These are phyloP conservation scores for Trichosporon sp. DNA, from an alignment of 1,284 basidiomycete species.

Conservation along the genomic window DNA sequence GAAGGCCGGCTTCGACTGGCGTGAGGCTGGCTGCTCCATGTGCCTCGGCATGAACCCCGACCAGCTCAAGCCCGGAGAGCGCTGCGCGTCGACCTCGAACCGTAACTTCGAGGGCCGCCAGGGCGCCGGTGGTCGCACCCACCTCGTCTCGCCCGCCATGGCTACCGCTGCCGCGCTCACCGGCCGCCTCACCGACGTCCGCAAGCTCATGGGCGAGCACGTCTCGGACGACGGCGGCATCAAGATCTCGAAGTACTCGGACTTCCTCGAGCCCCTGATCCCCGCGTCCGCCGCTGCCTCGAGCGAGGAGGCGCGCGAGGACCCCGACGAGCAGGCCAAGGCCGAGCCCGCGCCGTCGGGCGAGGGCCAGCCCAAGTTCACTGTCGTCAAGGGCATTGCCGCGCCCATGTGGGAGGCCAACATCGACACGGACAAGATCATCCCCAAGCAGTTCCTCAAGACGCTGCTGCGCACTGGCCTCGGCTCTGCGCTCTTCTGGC, in stretches of 20 bases:
- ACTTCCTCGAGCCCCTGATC: conserved; percentile 72
- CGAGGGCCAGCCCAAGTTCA: conserved; percentile 67
- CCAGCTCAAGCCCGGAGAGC: conserved; percentile 80
- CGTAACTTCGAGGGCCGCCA: conserved; percentile 94
- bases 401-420: conserved; percentile 89
- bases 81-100: conserved; percentile 94
- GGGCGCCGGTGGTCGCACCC: conserved; percentile 86
- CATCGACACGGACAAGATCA: conserved; percentile 96
- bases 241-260: conserved; percentile 64
- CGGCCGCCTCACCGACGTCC: conserved; percentile 81
- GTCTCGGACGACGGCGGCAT: conserved; percentile 53
- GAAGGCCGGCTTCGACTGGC: conserved; percentile 94
- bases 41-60: conserved; percentile 98
- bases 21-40: conserved; percentile 97
- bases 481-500: conserved; percentile 81
- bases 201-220: conserved; percentile 65
- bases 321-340: conserved; percentile 36
- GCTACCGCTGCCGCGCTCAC: conserved; percentile 89
- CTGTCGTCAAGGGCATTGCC: conserved; percentile 72
- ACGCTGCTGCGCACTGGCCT: conserved; percentile 90
- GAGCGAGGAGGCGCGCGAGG: conserved; percentile 48
- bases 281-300: conserved; percentile 59
- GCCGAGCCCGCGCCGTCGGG: conserved; percentile 58
- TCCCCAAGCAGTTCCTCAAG: conserved; percentile 94
- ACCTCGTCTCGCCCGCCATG: conserved; percentile 92